Base-by-base conservation (phyloP, 371 early-diverging fungal species). In the Rhizopus arrhizus region DNA sequence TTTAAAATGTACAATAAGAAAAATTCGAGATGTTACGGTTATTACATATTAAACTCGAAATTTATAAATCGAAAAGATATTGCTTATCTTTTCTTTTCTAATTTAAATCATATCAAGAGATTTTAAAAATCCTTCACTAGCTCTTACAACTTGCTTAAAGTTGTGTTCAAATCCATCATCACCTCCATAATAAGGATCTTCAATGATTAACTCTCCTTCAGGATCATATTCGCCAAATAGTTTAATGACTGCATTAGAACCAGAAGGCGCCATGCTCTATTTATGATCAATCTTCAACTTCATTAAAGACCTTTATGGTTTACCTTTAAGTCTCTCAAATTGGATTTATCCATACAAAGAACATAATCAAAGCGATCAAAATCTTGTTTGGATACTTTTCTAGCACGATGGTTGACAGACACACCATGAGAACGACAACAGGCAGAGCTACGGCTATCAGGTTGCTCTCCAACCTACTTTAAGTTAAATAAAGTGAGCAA, bases 211-310 rank as follows among this genome's bases (percentile, higher is more conserved):
- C 36, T 92, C 90, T 0, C 89, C 89, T 55, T 86, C 59, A 7
- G 90, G 85, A 66, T 92, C 93, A 63, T 83, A 95, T 15, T 91
- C 85, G n/a, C 97, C 97, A 87, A 95, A 94, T 66, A 95, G 67
- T 56, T 85, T 75, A 4, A 93, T 82, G 8, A 62, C 61, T 28
- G 84, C 77, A 36, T 64, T 72, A 13, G 79, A 66, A 22, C 77
- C 71, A 11, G 56, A 53, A 5, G 80, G 77, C 43, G 57, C 54
- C 48, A 68, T 68, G 38, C 63, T 63, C 77, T 76, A 53, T 32
- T n/a, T 13, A 43, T 31, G 31, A 45, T 22, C 22, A 22, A 22
- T 22, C 22, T 22, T 22, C 22, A 22, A 22, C 22, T 22, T 22
- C 22, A 22, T 35, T 36, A 33, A 61, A 36, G 28, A 41, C 42